A percentile compares a stretch with the other conserved stretches of the same genome.
Evolutionary conservation across 2,329 filamentous ascomycete species (phyloP).

Genomic region (Lecanicillium sp.): DNA sequence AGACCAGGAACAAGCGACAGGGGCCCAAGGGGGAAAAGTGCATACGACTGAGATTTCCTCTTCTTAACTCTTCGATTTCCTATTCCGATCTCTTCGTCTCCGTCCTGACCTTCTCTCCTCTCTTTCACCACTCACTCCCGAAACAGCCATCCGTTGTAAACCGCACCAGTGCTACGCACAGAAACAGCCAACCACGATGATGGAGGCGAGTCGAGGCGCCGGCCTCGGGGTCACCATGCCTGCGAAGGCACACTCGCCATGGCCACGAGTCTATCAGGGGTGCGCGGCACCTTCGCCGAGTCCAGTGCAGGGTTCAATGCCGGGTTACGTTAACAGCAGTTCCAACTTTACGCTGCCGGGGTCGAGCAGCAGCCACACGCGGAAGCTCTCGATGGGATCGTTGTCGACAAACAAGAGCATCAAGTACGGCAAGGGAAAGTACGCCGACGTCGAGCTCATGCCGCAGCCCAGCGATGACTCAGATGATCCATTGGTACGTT

Average conservation of each 20-base stretch:
- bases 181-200: background rate
- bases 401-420: slow-evolving; percentile 25
- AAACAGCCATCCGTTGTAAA: background rate
- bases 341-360: slow-evolving; percentile 3
- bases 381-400: slow-evolving; percentile 15
- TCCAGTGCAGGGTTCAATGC: background rate
- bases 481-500: slow-evolving; percentile 47
- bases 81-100: too few species aligned
- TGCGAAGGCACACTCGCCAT: background rate
- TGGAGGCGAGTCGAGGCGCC: background rate
- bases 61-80: too few species aligned
- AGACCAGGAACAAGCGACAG: background rate
- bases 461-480: slow-evolving; percentile 51
- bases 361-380: slow-evolving; percentile 5
- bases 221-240: slow-evolving; percentile 4
- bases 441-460: slow-evolving; percentile 39
- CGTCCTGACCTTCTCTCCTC: too few species aligned
- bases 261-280: background rate
- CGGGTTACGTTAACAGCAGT: slow-evolving; percentile 6
- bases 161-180: background rate
- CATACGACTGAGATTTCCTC: too few species aligned
- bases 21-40: background rate
- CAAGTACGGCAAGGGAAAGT: slow-evolving; percentile 42
- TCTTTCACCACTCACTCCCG: background rate
- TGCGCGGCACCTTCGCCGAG: background rate